These are phyloP conservation scores for Knoxdaviesia capensis DNA, from an alignment of 2,329 filamentous ascomycete genomes.

Conservation along the genomic window DNA sequence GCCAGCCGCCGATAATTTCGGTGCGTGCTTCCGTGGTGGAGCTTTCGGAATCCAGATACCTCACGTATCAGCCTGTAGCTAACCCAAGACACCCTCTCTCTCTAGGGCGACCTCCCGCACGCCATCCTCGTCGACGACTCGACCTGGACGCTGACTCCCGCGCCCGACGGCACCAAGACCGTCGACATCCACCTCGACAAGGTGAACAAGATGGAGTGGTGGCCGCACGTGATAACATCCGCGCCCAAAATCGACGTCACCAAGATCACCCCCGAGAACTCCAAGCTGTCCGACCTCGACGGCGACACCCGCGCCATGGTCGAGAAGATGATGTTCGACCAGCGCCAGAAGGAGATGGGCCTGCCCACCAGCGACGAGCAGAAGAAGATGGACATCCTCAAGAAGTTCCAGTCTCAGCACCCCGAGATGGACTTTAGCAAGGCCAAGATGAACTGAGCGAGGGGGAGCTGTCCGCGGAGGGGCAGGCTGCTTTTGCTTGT, in stretches of 20 bases:
- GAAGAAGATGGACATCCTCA: constrained; percentile 81
- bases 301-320: constrained; percentile 93
- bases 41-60: not conserved
- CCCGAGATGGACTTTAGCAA: constrained; percentile 56
- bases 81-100: not conserved
- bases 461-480: not conserved
- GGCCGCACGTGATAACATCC: constrained; percentile 71
- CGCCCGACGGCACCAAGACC: constrained; percentile 43
- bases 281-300: constrained; percentile 78
- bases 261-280: constrained; percentile 87
- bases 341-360: constrained; percentile 87
- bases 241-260: constrained; percentile 87
- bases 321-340: constrained; percentile 99
- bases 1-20: constrained; percentile 65
- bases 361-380: constrained; percentile 82
- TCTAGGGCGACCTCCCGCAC: constrained; percentile 71
- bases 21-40: constrained; percentile 24
- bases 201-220: constrained; percentile 95
- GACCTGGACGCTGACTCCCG: constrained; percentile 75
- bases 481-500: no score
- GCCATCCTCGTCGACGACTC: constrained; percentile 66
- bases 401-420: constrained; percentile 74
- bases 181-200: constrained; percentile 86
- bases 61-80: not conserved
- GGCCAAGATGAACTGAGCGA: constrained; percentile 37